Conservation (phyloP, 306 rosid genomes). For the Cicer pinnatifidum region DNA sequence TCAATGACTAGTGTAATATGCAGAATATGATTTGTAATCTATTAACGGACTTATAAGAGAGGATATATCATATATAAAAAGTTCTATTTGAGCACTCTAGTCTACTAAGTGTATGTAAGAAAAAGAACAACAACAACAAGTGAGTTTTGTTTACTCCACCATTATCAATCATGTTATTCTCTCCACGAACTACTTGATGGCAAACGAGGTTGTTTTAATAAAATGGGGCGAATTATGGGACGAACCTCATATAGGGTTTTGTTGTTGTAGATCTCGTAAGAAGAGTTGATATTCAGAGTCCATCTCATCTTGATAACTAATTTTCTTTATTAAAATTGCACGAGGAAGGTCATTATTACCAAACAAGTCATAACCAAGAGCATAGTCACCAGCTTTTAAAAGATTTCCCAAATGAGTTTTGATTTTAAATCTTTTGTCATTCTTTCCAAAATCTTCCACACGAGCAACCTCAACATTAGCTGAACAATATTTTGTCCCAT, state of each 20-base stretch:
- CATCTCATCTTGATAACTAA: conserved; percentile 69
- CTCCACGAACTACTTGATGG: conserved; percentile 27
- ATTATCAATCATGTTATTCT: conserved; percentile 43
- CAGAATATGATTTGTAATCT: too few relatives aligned
- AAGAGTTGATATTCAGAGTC: conserved; percentile 17
- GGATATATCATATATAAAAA: too few relatives aligned
- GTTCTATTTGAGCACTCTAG: too few relatives aligned
- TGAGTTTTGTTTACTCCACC: too few relatives aligned
- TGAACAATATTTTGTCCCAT: conserved; percentile 61
- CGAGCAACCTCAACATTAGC: conserved; percentile 80
- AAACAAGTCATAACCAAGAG: conserved; percentile 74
- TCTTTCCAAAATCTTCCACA: conserved; percentile 70
- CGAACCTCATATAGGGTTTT: conserved; percentile 52
- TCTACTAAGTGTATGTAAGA: too few relatives aligned
- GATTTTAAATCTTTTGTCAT: conserved; percentile 63
- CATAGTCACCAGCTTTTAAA: conserved; percentile 73
- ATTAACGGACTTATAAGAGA: too few relatives aligned
- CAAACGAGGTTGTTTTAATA: too few relatives aligned
- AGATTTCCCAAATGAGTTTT: conserved; percentile 78
- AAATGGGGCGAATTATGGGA: conserved; percentile 18
- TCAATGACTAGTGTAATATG: too few relatives aligned
- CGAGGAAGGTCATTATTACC: conserved; percentile 52
- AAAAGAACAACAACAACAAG: too few relatives aligned
- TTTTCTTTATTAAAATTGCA: conserved; percentile 63
- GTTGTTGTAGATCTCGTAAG: conserved; percentile 65